A percentile compares a stretch with the other conserved stretches of the same genome.
Conservation (phyloP, 345 rosid genomes). For the Combretum micranthum region DNA sequence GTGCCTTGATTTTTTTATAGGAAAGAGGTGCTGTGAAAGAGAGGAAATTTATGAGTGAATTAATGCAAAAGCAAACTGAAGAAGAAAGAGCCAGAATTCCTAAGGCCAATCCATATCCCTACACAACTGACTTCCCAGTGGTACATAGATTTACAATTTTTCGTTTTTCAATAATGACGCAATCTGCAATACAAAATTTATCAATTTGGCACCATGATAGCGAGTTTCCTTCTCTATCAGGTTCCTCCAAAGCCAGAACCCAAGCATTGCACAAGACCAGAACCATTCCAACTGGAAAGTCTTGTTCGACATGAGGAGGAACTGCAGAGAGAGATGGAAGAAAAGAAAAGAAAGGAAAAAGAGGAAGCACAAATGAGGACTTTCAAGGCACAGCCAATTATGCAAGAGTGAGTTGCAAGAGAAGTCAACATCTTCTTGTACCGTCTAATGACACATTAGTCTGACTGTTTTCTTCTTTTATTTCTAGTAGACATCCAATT, state of each 20-base stretch:
- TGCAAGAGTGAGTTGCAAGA: conserved; percentile 53
- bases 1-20: conserved; percentile 33
- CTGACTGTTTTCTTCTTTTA: neutral
- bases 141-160: conserved; percentile 25
- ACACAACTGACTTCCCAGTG: conserved; percentile 94
- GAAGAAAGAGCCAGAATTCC: conserved; percentile 77
- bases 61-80: conserved; percentile 50
- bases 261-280: conserved; percentile 73
- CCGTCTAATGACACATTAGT: neutral
- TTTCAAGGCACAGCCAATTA: conserved; percentile 73
- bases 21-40: conserved; percentile 93
- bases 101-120: conserved; percentile 88
- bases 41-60: conserved; percentile 50
- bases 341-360: conserved; percentile 55
- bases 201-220: no score
- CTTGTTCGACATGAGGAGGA: conserved; percentile 85
- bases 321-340: conserved; percentile 74
- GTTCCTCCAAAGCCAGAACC: conserved; percentile 88
- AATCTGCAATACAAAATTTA: no score
- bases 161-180: neutral
- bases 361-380: conserved; percentile 68
- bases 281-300: conserved; percentile 85
- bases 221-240: conserved; percentile 20
- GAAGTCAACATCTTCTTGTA: neutral
- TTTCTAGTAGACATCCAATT: conserved; percentile 64